Conservation (phyloP, 1,139 yeast genomes). For the Yamadazyma oceani region DNA sequence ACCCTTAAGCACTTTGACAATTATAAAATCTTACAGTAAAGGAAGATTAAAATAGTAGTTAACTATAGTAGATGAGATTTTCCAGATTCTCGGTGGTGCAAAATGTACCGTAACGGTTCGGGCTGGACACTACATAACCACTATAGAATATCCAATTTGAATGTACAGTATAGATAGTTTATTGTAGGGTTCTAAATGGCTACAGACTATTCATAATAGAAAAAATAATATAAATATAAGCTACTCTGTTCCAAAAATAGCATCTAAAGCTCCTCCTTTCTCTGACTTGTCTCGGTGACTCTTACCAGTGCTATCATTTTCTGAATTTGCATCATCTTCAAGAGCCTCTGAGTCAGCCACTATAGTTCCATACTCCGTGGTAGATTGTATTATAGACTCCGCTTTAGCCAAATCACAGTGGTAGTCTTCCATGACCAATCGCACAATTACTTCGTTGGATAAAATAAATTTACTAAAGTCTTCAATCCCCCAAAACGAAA, state of each 20-base stretch:
- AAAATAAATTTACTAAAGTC: conserved; percentile 59
- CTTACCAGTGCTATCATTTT: background rate
- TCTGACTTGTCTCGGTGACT: background rate
- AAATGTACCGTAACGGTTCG: too few species aligned
- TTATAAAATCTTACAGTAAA: conserved; percentile 17
- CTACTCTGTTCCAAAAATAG: conserved; percentile 1
- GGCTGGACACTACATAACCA: background rate
- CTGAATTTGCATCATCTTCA: conserved; percentile 21
- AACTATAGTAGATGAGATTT: conserved; percentile 1
- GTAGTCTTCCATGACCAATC: conserved; percentile 52
- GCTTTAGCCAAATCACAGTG: conserved; percentile 39
- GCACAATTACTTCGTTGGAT: conserved; percentile 61
- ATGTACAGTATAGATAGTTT: too few species aligned
- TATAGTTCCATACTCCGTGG: conserved; percentile 56
- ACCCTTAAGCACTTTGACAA: background rate
- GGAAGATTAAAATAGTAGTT: too few species aligned
- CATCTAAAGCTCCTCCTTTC: conserved; percentile 1
- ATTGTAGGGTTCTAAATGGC: background rate
- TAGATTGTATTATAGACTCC: conserved; percentile 42
- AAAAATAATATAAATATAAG: too few species aligned
- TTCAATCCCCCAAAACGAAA: conserved; percentile 60
- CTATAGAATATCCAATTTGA: too few species aligned
- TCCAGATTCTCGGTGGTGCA: conserved; percentile 1
- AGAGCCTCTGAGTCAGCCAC: conserved; percentile 43
- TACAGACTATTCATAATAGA: too few species aligned